Evolutionary conservation across 176 grass and related monocot genomes (phyloP).

Genomic region (Dendrocalamus sinicus): DNA sequence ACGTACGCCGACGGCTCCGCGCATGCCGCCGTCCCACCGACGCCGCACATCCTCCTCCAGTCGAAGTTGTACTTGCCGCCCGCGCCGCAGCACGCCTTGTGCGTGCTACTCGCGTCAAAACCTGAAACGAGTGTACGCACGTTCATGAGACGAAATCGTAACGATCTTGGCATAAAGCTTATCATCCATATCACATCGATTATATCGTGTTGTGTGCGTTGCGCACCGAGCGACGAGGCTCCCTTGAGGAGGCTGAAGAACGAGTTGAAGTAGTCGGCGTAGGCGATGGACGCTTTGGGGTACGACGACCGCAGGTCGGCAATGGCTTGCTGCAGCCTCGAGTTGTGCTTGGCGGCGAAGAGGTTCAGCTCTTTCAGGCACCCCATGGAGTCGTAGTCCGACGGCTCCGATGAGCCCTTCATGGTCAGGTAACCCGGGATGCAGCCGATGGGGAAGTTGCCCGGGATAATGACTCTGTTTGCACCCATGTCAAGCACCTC

Average conservation of each 20-base stretch:
- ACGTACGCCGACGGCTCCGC: slow-evolving; percentile 59
- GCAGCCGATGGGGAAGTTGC: slow-evolving; percentile 94
- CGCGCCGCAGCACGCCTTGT: slow-evolving; percentile 72
- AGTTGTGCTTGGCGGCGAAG: slow-evolving; percentile 75
- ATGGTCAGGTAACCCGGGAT: slow-evolving; percentile 71
- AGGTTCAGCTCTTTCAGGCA: slow-evolving; percentile 73
- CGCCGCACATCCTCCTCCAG: slow-evolving; percentile 67
- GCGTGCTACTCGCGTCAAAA: slow-evolving; percentile 55
- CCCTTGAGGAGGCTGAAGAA: slow-evolving; percentile 62
- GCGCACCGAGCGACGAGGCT: slow-evolving; percentile 54
- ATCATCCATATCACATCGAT: background rate
- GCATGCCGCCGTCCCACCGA: slow-evolving; percentile 49
- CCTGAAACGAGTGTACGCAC: slow-evolving; percentile 23
- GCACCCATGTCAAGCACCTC: slow-evolving; percentile 80
- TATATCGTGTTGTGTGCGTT: background rate
- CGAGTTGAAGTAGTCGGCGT: slow-evolving; percentile 85
- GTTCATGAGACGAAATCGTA: background rate
- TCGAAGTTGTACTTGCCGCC: slow-evolving; percentile 77
- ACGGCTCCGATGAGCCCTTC: slow-evolving; percentile 41
- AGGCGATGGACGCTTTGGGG: slow-evolving; percentile 62
- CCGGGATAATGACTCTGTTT: slow-evolving; percentile 64
- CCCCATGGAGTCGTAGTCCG: slow-evolving; percentile 57
- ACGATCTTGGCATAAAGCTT: background rate
- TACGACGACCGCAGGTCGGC: slow-evolving; percentile 38
- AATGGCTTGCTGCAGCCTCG: slow-evolving; percentile 56